These are phyloP conservation scores for Carpinus viminea DNA, from an alignment of 306 rosid genomes.

Conservation along the genomic window DNA sequence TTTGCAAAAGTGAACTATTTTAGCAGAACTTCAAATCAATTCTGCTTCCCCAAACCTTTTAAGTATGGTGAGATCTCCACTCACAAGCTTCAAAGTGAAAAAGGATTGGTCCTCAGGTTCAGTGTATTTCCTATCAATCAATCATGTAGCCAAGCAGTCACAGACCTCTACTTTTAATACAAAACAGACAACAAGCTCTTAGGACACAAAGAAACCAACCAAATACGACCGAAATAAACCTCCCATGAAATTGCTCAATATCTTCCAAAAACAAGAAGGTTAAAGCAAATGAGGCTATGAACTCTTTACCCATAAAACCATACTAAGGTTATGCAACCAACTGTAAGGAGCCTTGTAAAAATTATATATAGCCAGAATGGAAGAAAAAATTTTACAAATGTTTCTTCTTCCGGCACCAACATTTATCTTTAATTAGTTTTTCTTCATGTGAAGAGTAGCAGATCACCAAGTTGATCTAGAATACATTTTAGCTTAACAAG, in stretches of 20 bases:
- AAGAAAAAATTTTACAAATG: background rate
- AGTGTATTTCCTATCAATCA: background rate
- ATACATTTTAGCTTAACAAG: constrained; percentile 15
- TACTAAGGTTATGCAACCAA: background rate
- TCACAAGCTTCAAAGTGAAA: background rate
- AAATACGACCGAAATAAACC: background rate
- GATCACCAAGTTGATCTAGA: background rate
- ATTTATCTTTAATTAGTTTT: background rate
- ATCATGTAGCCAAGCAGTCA: constrained; percentile 8
- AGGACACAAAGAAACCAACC: constrained; percentile 8
- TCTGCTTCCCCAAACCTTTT: constrained; percentile 14
- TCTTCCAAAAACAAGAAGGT: background rate
- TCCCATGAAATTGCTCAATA: too few relatives aligned
- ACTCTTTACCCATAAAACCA: background rate
- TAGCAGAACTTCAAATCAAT: background rate
- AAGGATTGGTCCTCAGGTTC: background rate
- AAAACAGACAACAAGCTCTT: background rate
- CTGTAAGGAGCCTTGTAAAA: background rate
- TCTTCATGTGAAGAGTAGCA: background rate
- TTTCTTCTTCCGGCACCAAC: background rate
- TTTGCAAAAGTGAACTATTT: background rate
- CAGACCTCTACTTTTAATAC: background rate
- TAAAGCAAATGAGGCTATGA: background rate
- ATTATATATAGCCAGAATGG: background rate
- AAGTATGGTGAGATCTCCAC: background rate